phyloP scores from a whole-genome alignment of 2,329 filamentous ascomycete genomes.

The Cladophialophora immunda region DNA sequence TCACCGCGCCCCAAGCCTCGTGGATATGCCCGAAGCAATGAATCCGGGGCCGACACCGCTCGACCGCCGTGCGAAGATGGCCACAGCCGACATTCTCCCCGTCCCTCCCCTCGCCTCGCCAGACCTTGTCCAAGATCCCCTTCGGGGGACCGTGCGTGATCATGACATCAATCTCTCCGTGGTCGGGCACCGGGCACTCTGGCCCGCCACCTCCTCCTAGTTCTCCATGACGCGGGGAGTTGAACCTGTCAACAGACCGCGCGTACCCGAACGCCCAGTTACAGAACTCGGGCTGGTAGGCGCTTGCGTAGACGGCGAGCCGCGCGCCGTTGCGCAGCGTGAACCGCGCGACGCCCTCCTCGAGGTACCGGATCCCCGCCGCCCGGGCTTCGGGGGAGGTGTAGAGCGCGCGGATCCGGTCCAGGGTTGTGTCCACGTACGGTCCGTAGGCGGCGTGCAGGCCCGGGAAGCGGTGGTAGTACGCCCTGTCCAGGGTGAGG shows the following conservation, averaged over 20 bases:
- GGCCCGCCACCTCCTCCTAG: slow-evolving; percentile 21
- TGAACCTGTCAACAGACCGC: slow-evolving; percentile 61
- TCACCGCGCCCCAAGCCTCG: slow-evolving; percentile 35
- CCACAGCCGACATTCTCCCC: slow-evolving; percentile 62
- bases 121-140: slow-evolving; percentile 58
- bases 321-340: slow-evolving; percentile 58
- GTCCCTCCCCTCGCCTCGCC: not conserved
- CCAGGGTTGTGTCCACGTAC: slow-evolving; percentile 42
- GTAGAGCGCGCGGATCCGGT: slow-evolving; percentile 56
- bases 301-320: slow-evolving; percentile 63
- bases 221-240: slow-evolving; percentile 50
- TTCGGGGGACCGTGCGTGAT: slow-evolving; percentile 69
- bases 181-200: slow-evolving; percentile 54
- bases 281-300: slow-evolving; percentile 65
- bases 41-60: slow-evolving; percentile 61
- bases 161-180: slow-evolving; percentile 51
- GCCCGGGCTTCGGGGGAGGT: slow-evolving; percentile 52
- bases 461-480: slow-evolving; percentile 49
- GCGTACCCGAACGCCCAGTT: slow-evolving; percentile 65
- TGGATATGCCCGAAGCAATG: slow-evolving; percentile 60
- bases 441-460: slow-evolving; percentile 43
- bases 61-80: slow-evolving; percentile 61
- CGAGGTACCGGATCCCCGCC: slow-evolving; percentile 63
- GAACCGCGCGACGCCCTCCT: slow-evolving; percentile 62
- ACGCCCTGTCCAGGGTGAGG: slow-evolving; percentile 62